Percentiles rank a stretch among this genome's conserved stretches.
These are phyloP conservation scores for Pestalotiopsis fici DNA, from an alignment of 2,329 filamentous ascomycete species.

Conservation along the genomic window DNA sequence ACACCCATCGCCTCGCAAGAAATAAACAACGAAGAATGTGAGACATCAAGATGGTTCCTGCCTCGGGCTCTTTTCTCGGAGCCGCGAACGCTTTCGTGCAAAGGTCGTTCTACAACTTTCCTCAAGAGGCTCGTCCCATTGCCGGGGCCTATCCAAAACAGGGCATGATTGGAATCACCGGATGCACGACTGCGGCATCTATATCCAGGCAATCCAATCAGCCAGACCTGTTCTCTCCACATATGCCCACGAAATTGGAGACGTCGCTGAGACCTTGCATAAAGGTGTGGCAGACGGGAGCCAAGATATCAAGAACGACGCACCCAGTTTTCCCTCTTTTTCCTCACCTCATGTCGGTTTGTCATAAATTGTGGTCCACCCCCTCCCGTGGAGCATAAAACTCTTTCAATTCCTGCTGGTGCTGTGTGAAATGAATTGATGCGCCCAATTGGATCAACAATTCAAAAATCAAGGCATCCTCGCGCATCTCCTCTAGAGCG, in stretches of 20 bases:
- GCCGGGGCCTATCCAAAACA: slow-evolving; percentile 2
- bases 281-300: background rate
- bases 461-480: too few relatives aligned
- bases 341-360: background rate
- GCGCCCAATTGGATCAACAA: background rate
- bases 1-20: background rate
- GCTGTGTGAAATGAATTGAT: background rate
- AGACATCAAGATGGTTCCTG: background rate
- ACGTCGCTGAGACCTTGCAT: slow-evolving; percentile 1
- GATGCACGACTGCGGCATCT: background rate
- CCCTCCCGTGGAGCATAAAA: background rate
- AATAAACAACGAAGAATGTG: background rate
- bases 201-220: background rate
- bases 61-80: background rate
- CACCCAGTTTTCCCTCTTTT: background rate
- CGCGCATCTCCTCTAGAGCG: background rate
- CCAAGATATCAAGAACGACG: background rate
- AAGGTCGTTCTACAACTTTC: background rate
- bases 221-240: background rate
- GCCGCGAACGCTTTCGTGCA: slow-evolving; percentile 5
- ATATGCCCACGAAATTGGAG: background rate
- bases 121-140: background rate
- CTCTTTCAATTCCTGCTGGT: too few relatives aligned
- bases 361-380: background rate
- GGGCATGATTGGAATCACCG: slow-evolving; percentile 3